Percentiles rank a stretch among this genome's conserved stretches.
Evolutionary conservation across 768 basidiomycete species (phyloP).

Genomic region (Leccinum disarticulatum): DNA sequence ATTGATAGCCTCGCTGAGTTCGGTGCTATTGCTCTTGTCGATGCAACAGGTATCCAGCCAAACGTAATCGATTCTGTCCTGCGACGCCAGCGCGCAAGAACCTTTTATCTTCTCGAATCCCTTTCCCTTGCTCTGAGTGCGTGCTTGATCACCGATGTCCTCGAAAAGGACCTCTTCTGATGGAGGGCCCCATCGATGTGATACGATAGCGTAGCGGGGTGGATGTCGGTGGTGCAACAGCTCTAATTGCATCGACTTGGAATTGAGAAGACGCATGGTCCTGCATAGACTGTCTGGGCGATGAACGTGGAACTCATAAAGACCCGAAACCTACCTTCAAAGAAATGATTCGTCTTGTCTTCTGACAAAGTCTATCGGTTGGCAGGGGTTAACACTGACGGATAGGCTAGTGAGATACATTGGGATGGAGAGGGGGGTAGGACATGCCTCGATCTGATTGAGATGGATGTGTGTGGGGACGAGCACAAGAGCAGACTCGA

Average conservation of each 20-base stretch:
- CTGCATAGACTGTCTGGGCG: constrained; percentile 5
- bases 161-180: constrained; percentile 25
- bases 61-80: constrained; percentile 20
- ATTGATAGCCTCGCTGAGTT: constrained; percentile 32
- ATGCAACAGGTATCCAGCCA: constrained; percentile 39
- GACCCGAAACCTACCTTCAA: constrained; percentile 5
- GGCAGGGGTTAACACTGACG: too few species aligned
- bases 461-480: not conserved
- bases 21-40: constrained; percentile 26
- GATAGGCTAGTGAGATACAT: not conserved
- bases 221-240: constrained; percentile 1
- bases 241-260: constrained; percentile 17
- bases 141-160: constrained; percentile 20
- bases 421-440: not conserved
- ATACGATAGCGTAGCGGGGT: constrained; percentile 25
- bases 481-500: not conserved
- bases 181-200: constrained; percentile 28
- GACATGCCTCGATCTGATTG: not conserved
- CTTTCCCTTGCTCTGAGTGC: constrained; percentile 14
- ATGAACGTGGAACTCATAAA: not conserved
- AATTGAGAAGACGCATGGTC: constrained; percentile 25
- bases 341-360: not conserved
- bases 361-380: not conserved
- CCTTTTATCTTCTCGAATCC: constrained; percentile 25
- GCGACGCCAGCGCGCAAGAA: constrained; percentile 18